Conservation (phyloP, 208 protist genomes). For the Willaertia magna region DNA sequence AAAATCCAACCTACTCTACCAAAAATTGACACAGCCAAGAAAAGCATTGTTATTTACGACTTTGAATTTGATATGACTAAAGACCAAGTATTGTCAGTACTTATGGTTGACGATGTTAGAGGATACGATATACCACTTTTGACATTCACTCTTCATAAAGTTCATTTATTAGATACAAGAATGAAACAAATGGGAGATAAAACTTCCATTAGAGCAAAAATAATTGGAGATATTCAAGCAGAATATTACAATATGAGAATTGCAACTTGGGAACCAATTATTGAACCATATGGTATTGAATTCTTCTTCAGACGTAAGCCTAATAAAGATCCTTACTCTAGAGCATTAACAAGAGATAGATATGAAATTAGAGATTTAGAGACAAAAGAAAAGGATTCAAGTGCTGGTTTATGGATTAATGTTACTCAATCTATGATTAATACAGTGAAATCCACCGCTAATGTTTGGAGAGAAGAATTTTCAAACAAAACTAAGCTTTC, state of each 20-base stretch:
- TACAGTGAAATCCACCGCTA: background rate
- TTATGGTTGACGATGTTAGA: background rate
- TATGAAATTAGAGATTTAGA: background rate
- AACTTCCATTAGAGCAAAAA: background rate
- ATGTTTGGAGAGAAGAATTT: constrained; percentile 1
- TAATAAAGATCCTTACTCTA: background rate
- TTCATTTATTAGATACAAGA: background rate
- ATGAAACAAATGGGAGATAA: background rate
- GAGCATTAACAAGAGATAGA: background rate
- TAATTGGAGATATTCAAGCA: background rate
- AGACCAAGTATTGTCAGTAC: background rate
- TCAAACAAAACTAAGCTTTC: background rate
- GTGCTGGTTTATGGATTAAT: background rate
- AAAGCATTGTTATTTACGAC: background rate
- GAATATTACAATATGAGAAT: constrained; percentile 1
- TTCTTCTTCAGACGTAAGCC: background rate
- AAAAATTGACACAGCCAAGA: too few relatives aligned
- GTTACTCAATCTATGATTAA: background rate
- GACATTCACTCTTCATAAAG: background rate
- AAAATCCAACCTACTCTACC: too few relatives aligned
- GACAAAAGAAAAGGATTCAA: background rate
- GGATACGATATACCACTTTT: background rate
- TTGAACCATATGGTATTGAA: background rate
- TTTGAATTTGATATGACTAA: background rate
- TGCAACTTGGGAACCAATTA: constrained; percentile 8